A percentile compares a stretch with the other conserved stretches of the same genome.
Conservation (phyloP, 345 rosid species). For the Fremontodendron californicum region DNA sequence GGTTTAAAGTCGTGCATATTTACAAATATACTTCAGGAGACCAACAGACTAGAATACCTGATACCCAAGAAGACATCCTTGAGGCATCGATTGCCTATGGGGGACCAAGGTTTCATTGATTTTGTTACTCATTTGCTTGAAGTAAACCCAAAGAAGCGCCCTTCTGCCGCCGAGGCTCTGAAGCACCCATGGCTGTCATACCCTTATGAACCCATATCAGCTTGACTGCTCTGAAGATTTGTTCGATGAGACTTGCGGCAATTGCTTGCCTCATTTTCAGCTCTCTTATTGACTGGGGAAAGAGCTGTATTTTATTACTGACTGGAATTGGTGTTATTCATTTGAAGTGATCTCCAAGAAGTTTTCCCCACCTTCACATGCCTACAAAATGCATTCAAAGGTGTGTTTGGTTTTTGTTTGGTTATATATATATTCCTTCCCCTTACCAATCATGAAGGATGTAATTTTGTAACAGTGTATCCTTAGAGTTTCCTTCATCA, state of each 20-base stretch:
- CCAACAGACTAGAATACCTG: conserved; percentile 75
- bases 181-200: conserved; percentile 90
- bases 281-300: conserved; percentile 17
- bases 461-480: conserved; percentile 34
- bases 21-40: conserved; percentile 50
- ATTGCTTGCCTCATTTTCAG: background rate
- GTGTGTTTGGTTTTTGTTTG: conserved; percentile 27
- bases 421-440: conserved; percentile 6
- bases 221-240: conserved; percentile 35
- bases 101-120: conserved; percentile 93
- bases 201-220: conserved; percentile 92
- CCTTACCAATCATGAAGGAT: conserved; percentile 22
- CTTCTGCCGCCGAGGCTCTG: conserved; percentile 80
- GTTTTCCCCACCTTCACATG: conserved; percentile 11
- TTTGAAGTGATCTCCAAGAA: conserved; percentile 13
- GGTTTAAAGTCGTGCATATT: background rate
- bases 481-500: conserved; percentile 22
- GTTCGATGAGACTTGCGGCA: conserved; percentile 6
- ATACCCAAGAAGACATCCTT: conserved; percentile 87
- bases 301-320: conserved; percentile 22
- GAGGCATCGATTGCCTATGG: conserved; percentile 91
- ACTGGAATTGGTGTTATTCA: conserved; percentile 7
- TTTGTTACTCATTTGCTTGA: conserved; percentile 85
- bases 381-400: conserved; percentile 26
- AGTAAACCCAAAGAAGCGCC: conserved; percentile 89